These are phyloP conservation scores for Phylloporus scabripes DNA, from an alignment of 768 basidiomycete species.

Conservation along the genomic window DNA sequence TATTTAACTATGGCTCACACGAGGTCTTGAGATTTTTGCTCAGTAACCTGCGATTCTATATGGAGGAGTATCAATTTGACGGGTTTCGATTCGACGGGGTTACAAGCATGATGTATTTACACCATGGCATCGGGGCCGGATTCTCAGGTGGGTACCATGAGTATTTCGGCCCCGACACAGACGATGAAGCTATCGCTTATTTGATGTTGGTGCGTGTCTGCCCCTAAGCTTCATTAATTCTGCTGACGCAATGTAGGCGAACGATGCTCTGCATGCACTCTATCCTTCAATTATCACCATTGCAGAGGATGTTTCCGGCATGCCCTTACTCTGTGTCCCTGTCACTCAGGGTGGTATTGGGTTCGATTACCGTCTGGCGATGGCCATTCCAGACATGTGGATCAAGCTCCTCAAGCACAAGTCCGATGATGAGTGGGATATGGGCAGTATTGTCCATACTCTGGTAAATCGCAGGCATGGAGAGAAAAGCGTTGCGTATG, in stretches of 20 bases:
- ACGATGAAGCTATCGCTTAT: conserved; percentile 88
- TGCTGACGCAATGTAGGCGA: conserved; percentile 59
- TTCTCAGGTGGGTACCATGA: conserved; percentile 99
- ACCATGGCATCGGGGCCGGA: conserved; percentile 96
- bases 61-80: conserved; percentile 94
- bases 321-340: conserved; percentile 89
- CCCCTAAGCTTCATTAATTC: not conserved
- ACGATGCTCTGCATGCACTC: conserved; percentile 78
- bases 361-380: conserved; percentile 96
- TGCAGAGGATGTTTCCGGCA: conserved; percentile 98
- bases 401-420: conserved; percentile 97
- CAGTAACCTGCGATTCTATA: conserved; percentile 91
- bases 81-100: conserved; percentile 99
- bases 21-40: conserved; percentile 94
- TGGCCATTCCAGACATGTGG: conserved; percentile 99
- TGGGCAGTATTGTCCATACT: conserved; percentile 82
- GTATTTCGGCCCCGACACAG: conserved; percentile 85
- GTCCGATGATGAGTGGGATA: conserved; percentile 80
- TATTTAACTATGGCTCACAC: conserved; percentile 95
- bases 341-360: conserved; percentile 83
- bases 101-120: conserved; percentile 98
- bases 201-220: conserved; percentile 81
- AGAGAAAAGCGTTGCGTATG: conserved; percentile 90
- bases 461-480: conserved; percentile 83
- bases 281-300: conserved; percentile 85